Evolutionary conservation across 1,284 basidiomycete genomes (phyloP), one percentile per base, ranked within the genome.

Genomic region (Somion occarium): DNA sequence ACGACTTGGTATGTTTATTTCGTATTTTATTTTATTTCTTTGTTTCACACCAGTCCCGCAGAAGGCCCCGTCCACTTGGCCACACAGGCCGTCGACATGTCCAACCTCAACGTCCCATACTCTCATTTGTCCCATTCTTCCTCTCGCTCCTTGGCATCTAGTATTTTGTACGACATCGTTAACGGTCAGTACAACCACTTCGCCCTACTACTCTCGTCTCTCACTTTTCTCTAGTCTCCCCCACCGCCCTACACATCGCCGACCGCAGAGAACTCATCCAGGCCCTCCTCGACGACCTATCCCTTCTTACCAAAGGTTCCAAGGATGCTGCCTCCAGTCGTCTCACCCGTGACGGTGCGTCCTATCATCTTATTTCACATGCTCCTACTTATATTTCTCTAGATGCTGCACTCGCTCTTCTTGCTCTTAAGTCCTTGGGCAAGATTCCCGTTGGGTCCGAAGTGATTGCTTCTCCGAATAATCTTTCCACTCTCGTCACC

Each of bases 391-490:
- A 19, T 7, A 22, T 11, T 37, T 12, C 5, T 53, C 81, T 42
- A 71, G 88, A 89, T 64, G 75, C 78, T 30, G 69, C 77, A 1
- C 74, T 71, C 24, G 89, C 88, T 15, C 70, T 94, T 1, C 71
- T 80, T 30, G 82, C 88, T 0, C 64, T 93, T 55, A 93, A 94
- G 68, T 80, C 77, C 2, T 74, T 94, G 2, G 88, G 87, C 19
- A 83, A 86, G 60, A 79, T 84, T 51, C 82, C 80, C 0, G 70
- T 80, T 3, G 88, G 86, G 12, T 91, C 91, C 7, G 69, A 75
- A 49, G 71, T 82, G 41, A 74, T 94, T 22, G 76, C 82, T 9
- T 72, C 70, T 2, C 58, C 76, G 3, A 58, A 69, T 15, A 85
- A 81, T 60, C 70, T 87, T 49, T 76, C 73, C 3, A 68, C 71